Evolutionary conservation across 345 rosid species (phyloP), one percentile per base, ranked within the genome.

Genomic region (Noccaea caerulescens): DNA sequence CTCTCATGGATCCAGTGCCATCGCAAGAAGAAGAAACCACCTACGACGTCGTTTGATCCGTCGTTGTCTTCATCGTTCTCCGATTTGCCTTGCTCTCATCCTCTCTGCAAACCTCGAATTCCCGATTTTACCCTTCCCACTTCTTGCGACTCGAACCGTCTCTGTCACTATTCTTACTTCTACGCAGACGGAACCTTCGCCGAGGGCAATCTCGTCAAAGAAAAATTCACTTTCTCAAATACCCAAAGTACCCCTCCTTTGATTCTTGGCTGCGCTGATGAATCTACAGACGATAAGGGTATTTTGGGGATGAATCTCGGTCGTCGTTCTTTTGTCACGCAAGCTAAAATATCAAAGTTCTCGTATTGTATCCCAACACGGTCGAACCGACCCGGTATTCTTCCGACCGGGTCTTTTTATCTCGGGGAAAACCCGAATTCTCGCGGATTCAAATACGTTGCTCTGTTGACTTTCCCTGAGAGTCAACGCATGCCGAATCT

Each of bases 291-390:
- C 1, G 85, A 73, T 41, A 82, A 73, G 89, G 96, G 98, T 70
- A 88, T 89, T 76, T 74, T 92, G 79, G 98, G 96, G 42, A 87
- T 92, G 91, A 92, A 92, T 16, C 84, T 82, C 39, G 98, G 96
- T 7, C 85, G 94, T 8, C 79, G 86, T 33, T 88, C 98, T 0
- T 92, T 92, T 33, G 78, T 85, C 49, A 87, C 91, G 11, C 98
- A 92, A 50, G 86, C 94, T 0, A 85, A 80, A 53, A 58, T 89
- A 0, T 72, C 88, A 44, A 92, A 92, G 75, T 92, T 92, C 76
- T 92, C 98, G 0, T 89, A 92, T 42, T 92, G 98, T 55, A 81
- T 89, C 1, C 98, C 96, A 0, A 30, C 42, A 75, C 38, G 87
- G 82, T 9, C 61, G 38, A 58, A 52, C 16, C 68, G 32, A 2